Evolutionary conservation across 2,329 filamentous ascomycete species (phyloP).

Genomic region (Chaetomiaceae sp.): DNA sequence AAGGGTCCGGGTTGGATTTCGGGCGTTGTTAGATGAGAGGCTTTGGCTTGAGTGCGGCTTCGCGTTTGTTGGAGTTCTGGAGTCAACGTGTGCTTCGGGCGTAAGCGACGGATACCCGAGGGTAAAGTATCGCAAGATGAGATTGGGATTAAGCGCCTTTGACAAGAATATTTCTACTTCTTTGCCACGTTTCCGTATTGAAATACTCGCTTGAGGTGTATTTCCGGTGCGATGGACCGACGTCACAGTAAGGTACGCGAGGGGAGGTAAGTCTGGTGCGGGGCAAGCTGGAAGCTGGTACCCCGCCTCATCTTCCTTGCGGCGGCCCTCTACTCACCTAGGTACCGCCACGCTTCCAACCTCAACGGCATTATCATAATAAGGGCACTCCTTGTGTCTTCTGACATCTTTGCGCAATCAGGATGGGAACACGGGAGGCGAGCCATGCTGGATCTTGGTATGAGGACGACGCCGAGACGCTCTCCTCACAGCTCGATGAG

Average conservation of each 20-base stretch:
- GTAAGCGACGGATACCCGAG: background rate
- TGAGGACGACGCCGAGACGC: constrained; percentile 51
- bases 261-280: no score
- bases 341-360: no score
- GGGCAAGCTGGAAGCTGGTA: no score
- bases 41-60: background rate
- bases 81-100: background rate
- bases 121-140: background rate
- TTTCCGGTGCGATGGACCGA: no score
- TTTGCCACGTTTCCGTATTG: no score
- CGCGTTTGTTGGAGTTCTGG: background rate
- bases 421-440: constrained; percentile 43
- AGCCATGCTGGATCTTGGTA: constrained; percentile 91
- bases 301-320: no score
- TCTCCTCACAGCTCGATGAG: constrained; percentile 65
- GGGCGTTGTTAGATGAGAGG: constrained; percentile 6
- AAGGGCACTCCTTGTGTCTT: background rate
- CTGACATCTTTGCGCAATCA: background rate
- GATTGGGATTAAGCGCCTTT: no score
- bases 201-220: no score
- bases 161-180: no score
- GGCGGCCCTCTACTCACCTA: no score
- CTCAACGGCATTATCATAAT: no score
- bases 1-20: background rate
- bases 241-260: no score